These are phyloP conservation scores for Sungouiella thailandica DNA, from an alignment of 805 yeast genomes.

Conservation along the genomic window DNA sequence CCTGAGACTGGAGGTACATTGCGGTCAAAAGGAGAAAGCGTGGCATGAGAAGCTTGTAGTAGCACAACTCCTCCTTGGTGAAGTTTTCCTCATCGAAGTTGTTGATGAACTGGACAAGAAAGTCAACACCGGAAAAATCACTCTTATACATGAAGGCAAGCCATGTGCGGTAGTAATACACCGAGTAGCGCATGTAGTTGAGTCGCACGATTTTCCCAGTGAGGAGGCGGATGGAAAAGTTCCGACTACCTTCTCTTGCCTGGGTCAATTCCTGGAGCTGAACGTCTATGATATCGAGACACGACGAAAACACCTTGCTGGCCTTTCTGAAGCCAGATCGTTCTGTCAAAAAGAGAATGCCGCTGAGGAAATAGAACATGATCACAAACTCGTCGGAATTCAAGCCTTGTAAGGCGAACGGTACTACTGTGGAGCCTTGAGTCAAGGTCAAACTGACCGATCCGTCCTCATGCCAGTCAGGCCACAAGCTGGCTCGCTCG, in stretches of 20 bases:
- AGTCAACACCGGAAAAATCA: slow-evolving; percentile 18
- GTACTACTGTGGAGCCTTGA: background rate
- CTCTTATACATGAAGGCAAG: slow-evolving; percentile 26
- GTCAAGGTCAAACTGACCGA: slow-evolving; percentile 3
- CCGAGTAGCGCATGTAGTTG: slow-evolving; percentile 18
- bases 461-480: slow-evolving; percentile 29
- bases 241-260: background rate
- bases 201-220: slow-evolving; percentile 19
- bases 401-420: slow-evolving; percentile 36
- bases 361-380: slow-evolving; percentile 38
- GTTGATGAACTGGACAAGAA: slow-evolving; percentile 28
- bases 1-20: slow-evolving; percentile 31
- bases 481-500: slow-evolving; percentile 19
- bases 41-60: slow-evolving; percentile 33
- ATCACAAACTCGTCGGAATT: slow-evolving; percentile 39
- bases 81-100: slow-evolving; percentile 32
- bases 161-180: slow-evolving; percentile 34
- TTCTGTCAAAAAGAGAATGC: slow-evolving; percentile 33
- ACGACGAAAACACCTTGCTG: slow-evolving; percentile 31
- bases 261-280: slow-evolving; percentile 8
- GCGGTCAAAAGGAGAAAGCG: slow-evolving; percentile 38
- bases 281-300: slow-evolving; percentile 16
- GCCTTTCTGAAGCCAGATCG: slow-evolving; percentile 31
- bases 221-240: slow-evolving; percentile 6
- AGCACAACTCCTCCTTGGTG: slow-evolving; percentile 34